phyloP scores from a whole-genome alignment of 495 filamentous ascomycete species.

The Cercophora sp. region DNA sequence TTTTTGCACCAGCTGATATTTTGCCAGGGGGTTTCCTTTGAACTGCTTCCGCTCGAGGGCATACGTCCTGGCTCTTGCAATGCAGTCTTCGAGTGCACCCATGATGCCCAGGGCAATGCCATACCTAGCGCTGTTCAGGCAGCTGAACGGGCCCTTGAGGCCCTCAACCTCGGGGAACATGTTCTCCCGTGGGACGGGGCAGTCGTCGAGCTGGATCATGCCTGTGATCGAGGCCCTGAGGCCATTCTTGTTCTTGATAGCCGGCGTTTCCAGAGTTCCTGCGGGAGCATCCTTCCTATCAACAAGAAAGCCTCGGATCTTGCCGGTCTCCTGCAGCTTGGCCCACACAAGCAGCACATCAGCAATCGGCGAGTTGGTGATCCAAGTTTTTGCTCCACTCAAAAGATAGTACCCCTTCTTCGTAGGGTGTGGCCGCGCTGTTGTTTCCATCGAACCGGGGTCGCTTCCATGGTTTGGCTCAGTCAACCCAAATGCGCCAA shows the following conservation, averaged over 20 bases:
- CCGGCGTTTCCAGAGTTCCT: slow-evolving; percentile 85
- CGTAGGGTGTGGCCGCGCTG: slow-evolving; percentile 76
- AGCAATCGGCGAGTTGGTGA: slow-evolving; percentile 93
- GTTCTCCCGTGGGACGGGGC: slow-evolving; percentile 83
- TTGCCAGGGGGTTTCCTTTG: slow-evolving; percentile 91
- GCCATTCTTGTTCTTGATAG: slow-evolving; percentile 92
- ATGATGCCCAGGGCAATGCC: slow-evolving; percentile 93
- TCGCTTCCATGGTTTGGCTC: slow-evolving; percentile 98
- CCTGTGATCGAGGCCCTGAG: slow-evolving; percentile 91
- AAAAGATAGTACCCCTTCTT: slow-evolving; percentile 82
- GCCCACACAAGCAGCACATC: slow-evolving; percentile 94
- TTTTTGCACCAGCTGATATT: slow-evolving; percentile 98
- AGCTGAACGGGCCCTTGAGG: slow-evolving; percentile 83
- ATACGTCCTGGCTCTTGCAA: slow-evolving; percentile 75
- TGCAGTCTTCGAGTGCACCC: slow-evolving; percentile 89
- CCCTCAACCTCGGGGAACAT: slow-evolving; percentile 94
- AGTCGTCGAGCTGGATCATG: slow-evolving; percentile 93
- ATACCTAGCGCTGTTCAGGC: slow-evolving; percentile 86
- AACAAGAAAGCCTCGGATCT: slow-evolving; percentile 91
- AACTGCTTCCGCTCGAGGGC: slow-evolving; percentile 92
- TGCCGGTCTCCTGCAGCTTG: slow-evolving; percentile 82
- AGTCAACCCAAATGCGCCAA: slow-evolving; percentile 92
- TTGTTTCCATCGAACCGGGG: slow-evolving; percentile 92
- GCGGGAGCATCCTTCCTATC: slow-evolving; percentile 77
- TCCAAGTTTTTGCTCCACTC: slow-evolving; percentile 93